These are phyloP conservation scores for Ceratobasidium sp. DNA, from an alignment of 1,284 basidiomycete species.

Conservation along the genomic window DNA sequence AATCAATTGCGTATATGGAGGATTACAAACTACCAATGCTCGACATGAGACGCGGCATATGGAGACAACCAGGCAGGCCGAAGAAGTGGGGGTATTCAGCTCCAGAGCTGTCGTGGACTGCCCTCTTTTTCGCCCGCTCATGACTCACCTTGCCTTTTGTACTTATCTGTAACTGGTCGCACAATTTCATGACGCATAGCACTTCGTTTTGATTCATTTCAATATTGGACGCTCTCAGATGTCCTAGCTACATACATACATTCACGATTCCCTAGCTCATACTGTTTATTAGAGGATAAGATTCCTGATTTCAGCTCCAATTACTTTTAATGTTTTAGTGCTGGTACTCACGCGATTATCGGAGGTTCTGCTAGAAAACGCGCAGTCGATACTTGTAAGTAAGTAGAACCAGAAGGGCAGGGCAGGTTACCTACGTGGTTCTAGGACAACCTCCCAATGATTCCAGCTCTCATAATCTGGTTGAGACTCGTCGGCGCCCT, in stretches of 20 bases:
- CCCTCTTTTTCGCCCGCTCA: slow-evolving; percentile 20
- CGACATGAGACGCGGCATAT: too few species aligned
- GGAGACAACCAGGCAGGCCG: too few species aligned
- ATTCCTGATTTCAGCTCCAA: too few species aligned
- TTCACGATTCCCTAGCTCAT: background rate
- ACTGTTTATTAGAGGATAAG: background rate
- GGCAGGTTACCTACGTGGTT: background rate
- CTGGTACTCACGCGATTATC: too few species aligned
- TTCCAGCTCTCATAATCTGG: too few species aligned
- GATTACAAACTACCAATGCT: too few species aligned
- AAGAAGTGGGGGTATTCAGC: too few species aligned
- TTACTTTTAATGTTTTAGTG: too few species aligned
- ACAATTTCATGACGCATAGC: slow-evolving; percentile 33
- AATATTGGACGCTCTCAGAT: background rate
- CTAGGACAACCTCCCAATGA: too few species aligned
- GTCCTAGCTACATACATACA: background rate
- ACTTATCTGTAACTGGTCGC: slow-evolving; percentile 34
- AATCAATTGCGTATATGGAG: too few species aligned
- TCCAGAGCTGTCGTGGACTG: slow-evolving; percentile 7
- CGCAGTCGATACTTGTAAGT: background rate
- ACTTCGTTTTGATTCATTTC: slow-evolving; percentile 7
- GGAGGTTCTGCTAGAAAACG: background rate
- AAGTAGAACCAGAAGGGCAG: background rate
- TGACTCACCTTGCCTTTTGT: slow-evolving; percentile 2
- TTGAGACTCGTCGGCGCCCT: too few species aligned